These are phyloP conservation scores for Letharia columbiana DNA, from an alignment of 495 filamentous ascomycete species.

Conservation along the genomic window DNA sequence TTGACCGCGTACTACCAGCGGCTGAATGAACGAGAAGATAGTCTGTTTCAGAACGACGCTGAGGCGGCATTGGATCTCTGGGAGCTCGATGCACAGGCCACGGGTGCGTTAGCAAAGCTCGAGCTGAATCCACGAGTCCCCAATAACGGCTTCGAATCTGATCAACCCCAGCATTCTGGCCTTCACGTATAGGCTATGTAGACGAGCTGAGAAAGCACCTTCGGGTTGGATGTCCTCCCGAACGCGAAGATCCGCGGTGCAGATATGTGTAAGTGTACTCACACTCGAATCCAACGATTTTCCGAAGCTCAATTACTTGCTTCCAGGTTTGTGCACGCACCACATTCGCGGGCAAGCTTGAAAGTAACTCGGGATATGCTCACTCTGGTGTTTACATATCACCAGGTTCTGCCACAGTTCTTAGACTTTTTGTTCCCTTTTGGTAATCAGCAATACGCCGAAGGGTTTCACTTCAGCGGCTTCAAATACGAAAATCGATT, in stretches of 20 bases:
- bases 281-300: not conserved
- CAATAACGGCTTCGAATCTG: not conserved
- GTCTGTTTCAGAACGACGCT: slow-evolving; percentile 18
- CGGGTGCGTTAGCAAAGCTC: slow-evolving; percentile 9
- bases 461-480: slow-evolving; percentile 30
- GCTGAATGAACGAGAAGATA: slow-evolving; percentile 14
- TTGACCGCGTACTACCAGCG: slow-evolving; percentile 11
- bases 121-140: not conserved
- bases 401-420: slow-evolving; percentile 38
- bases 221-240: not conserved
- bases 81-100: slow-evolving; percentile 18
- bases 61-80: slow-evolving; percentile 20
- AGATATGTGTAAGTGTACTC: slow-evolving; percentile 23
- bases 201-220: slow-evolving; percentile 11
- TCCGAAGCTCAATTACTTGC: not conserved
- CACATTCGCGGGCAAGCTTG: slow-evolving; percentile 27
- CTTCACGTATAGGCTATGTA: not conserved
- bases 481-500: slow-evolving; percentile 26
- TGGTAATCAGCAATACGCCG: slow-evolving; percentile 32
- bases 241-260: slow-evolving; percentile 19
- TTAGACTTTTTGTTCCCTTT: slow-evolving; percentile 39
- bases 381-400: slow-evolving; percentile 32
- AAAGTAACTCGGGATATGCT: slow-evolving; percentile 32
- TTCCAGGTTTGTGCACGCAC: slow-evolving; percentile 29
- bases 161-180: slow-evolving; percentile 1